phyloP scores from a whole-genome alignment of 2,329 filamentous ascomycete species.

The Sphaerulina populicola region DNA sequence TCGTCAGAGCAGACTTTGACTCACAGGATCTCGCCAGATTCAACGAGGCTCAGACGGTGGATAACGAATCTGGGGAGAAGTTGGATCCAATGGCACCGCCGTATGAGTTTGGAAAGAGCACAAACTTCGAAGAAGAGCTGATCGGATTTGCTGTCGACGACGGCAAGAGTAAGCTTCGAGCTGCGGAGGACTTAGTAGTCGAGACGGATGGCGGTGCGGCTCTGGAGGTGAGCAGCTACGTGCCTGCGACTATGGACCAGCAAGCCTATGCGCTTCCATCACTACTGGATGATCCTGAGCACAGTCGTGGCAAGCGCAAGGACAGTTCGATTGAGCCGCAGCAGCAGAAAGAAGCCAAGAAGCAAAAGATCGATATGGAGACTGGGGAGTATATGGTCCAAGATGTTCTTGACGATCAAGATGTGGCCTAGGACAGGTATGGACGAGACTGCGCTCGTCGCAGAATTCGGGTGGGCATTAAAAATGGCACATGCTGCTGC shows the following conservation, averaged over 20 bases:
- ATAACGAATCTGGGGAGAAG: conserved; percentile 2
- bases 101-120: conserved; percentile 8
- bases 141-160: neutral
- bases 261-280: no score
- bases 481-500: no score
- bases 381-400: conserved; percentile 3
- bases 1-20: conserved; percentile 4
- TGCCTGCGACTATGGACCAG: neutral
- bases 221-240: neutral
- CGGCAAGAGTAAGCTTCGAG: no score
- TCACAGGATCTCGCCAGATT: conserved; percentile 10
- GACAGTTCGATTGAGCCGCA: neutral
- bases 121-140: neutral
- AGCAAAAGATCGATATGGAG: conserved; percentile 3
- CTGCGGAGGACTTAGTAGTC: no score
- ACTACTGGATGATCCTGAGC: no score
- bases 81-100: conserved; percentile 8
- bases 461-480: no score
- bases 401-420: neutral
- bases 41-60: conserved; percentile 1
- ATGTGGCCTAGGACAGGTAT: neutral
- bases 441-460: neutral
- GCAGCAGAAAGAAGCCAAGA: conserved; percentile 2
- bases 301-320: conserved; percentile 17
- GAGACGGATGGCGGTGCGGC: neutral